These are phyloP conservation scores for Speleostelium caveatum DNA, from an alignment of 78 protist species.

Conservation along the genomic window DNA sequence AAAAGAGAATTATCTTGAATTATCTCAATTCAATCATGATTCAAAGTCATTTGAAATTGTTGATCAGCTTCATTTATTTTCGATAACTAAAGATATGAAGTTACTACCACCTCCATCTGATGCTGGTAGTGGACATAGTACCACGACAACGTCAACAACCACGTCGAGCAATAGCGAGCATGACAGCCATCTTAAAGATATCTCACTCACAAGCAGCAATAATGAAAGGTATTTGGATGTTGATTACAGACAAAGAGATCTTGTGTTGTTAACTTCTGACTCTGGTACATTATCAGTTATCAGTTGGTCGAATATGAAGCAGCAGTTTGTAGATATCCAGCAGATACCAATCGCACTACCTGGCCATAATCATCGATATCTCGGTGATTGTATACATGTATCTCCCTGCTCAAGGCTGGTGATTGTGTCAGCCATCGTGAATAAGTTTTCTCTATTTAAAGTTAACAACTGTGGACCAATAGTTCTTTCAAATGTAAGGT, in stretches of 20 bases:
- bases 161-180: too few relatives aligned
- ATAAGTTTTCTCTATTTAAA: conserved; percentile 24
- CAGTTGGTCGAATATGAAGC: conserved; percentile 44
- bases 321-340: conserved; percentile 40
- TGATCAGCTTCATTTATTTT: neutral
- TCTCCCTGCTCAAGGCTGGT: conserved; percentile 44
- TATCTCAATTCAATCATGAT: neutral
- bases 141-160: neutral
- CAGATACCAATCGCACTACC: conserved; percentile 16
- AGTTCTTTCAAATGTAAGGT: too few relatives aligned
- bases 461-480: too few relatives aligned
- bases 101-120: neutral
- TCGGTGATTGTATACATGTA: conserved; percentile 38
- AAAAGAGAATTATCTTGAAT: conserved; percentile 8
- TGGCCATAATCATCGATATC: conserved; percentile 16
- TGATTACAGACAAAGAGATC: conserved; percentile 27
- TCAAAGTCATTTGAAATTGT: conserved; percentile 16
- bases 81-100: conserved; percentile 23
- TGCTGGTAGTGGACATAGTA: too few relatives aligned
- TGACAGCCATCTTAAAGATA: neutral
- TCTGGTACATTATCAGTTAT: conserved; percentile 57
- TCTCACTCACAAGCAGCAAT: neutral
- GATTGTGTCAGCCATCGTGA: conserved; percentile 23
- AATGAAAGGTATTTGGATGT: neutral
- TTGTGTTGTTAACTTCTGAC: conserved; percentile 41